Percentiles rank a stretch among this genome's conserved stretches.
These are phyloP conservation scores for Ophiosphaerella herpotricha DNA, from an alignment of 2,329 filamentous ascomycete genomes.

Conservation along the genomic window DNA sequence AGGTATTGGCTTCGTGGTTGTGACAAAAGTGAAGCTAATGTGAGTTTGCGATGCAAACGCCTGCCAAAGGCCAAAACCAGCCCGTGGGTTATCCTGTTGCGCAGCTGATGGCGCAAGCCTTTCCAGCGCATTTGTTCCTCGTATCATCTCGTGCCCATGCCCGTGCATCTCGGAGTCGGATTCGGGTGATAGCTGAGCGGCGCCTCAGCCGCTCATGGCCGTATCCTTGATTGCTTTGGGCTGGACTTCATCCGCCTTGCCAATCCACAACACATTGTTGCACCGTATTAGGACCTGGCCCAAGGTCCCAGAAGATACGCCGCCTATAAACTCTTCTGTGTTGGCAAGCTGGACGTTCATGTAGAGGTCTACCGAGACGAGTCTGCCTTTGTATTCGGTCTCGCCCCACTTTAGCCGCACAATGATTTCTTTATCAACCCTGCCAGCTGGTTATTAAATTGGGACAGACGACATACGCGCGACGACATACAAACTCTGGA, in stretches of 20 bases:
- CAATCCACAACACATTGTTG: conserved; percentile 98
- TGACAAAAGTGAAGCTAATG: conserved; percentile 4
- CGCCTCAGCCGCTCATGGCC: conserved; percentile 46
- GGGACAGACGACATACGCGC: background rate
- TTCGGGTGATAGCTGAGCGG: background rate
- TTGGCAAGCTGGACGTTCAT: conserved; percentile 96
- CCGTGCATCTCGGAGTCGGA: background rate
- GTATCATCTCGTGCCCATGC: background rate
- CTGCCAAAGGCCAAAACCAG: background rate
- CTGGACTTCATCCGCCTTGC: conserved; percentile 55
- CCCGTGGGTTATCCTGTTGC: background rate
- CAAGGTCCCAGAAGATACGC: conserved; percentile 80
- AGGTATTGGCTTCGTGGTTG: background rate
- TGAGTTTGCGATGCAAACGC: no score
- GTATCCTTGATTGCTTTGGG: conserved; percentile 49
- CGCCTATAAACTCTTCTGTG: conserved; percentile 90
- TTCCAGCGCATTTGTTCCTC: background rate
- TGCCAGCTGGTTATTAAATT: conserved; percentile 42
- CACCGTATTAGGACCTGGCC: conserved; percentile 95
- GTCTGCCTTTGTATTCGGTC: conserved; percentile 92
- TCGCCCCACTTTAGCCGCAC: conserved; percentile 98
- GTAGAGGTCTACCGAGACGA: conserved; percentile 95
- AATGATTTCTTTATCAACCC: conserved; percentile 86
- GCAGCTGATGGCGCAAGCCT: background rate
- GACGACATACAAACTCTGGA: conserved; percentile 79